Evolutionary conservation across 176 grass and related monocot species (phyloP).

Genomic region (Carex pumila): DNA sequence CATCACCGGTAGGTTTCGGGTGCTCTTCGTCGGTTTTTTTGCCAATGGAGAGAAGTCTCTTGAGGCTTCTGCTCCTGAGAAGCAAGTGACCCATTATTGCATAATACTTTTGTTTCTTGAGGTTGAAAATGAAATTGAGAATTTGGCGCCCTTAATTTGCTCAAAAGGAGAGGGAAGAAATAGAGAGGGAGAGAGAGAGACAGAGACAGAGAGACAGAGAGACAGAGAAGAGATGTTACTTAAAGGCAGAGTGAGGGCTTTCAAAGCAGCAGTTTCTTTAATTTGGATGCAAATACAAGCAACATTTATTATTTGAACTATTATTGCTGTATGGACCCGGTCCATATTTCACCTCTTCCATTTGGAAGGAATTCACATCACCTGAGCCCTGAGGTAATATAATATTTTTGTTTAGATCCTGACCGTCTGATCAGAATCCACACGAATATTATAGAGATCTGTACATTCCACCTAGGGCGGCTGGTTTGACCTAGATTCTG

Average conservation of each 20-base stretch:
- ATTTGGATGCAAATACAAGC: neutral
- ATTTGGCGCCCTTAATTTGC: neutral
- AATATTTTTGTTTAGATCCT: too few relatives aligned
- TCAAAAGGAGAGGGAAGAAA: neutral
- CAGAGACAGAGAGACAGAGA: neutral
- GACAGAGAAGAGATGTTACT: neutral
- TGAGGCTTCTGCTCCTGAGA: constrained; percentile 60
- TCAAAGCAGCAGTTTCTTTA: neutral
- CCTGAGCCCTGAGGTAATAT: too few relatives aligned
- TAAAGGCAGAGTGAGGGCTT: neutral
- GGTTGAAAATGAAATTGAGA: neutral
- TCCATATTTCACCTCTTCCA: neutral
- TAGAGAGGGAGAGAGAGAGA: neutral
- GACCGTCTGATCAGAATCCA: too few relatives aligned
- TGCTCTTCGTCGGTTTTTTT: constrained; percentile 33
- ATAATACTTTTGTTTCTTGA: neutral
- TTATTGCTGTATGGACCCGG: neutral
- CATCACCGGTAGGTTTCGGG: constrained; percentile 15
- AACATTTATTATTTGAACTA: constrained; percentile 1
- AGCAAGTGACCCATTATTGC: constrained; percentile 9
- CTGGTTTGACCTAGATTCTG: too few relatives aligned
- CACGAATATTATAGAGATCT: too few relatives aligned
- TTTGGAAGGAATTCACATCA: too few relatives aligned
- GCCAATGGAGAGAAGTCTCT: constrained; percentile 50
- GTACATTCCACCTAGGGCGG: too few relatives aligned